Conservation (phyloP, 257 asterid genomes). For the Fraxinus cuspidata region DNA sequence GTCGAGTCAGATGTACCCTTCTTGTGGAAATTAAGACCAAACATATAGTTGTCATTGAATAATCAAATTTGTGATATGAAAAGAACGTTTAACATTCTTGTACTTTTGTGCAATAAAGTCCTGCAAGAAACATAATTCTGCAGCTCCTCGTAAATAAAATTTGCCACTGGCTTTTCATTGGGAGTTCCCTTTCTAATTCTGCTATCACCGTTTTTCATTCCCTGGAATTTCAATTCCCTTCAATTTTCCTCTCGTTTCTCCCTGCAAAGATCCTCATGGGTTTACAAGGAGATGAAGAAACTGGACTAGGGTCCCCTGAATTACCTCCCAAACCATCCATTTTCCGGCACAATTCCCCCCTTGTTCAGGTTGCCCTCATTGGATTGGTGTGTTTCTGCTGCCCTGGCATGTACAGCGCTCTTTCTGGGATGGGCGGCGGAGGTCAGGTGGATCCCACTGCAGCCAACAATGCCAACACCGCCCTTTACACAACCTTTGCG, state of each 20-base stretch:
- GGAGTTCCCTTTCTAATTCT: background rate
- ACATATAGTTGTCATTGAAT: background rate
- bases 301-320: conserved; percentile 24
- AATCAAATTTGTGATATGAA: conserved; percentile 1
- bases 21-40: background rate
- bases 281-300: conserved; percentile 28
- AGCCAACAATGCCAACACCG: conserved; percentile 93
- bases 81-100: conserved; percentile 6
- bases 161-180: background rate
- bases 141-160: background rate
- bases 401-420: conserved; percentile 96
- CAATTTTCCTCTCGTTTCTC: background rate
- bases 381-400: conserved; percentile 96
- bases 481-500: conserved; percentile 90
- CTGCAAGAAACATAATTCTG: background rate
- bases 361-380: conserved; percentile 65
- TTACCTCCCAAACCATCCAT: conserved; percentile 26
- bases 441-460: conserved; percentile 87
- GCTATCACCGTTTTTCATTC: background rate
- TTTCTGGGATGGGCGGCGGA: conserved; percentile 94
- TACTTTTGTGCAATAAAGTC: conserved; percentile 2
- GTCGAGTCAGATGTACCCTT: background rate
- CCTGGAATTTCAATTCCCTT: background rate
- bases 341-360: conserved; percentile 76
- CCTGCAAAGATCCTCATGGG: conserved; percentile 23